Base-by-base conservation (phyloP, 1,284 basidiomycete genomes). In the Somion occarium region DNA sequence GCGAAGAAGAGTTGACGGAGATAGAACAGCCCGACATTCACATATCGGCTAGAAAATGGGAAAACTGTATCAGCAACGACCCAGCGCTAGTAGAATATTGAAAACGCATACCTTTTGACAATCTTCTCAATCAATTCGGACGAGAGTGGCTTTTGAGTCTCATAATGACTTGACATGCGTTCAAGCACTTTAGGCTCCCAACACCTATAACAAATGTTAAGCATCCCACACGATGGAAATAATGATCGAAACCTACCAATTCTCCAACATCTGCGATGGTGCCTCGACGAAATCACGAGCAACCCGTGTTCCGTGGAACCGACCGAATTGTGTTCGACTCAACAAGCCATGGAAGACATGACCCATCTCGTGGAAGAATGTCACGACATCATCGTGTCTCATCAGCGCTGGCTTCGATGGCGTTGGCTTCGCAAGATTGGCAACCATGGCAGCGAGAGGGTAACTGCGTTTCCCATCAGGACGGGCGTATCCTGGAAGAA, bases 261-360 rank as follows among this genome's bases (percentile, higher is more conserved):
- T 91, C 69, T 94, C 92, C 53, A 93, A 73, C 91, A 93, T 93
- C 69, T 93, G 90, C 18, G 83, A 87, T 0, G 90, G 91, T 0
- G 89, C 88, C 68, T 93, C 91, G 4, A 91, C 90, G 58, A 93
- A 94, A 69, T 94, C 91, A 7, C 51, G 20, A 3, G 51, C 37
- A 34, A 44, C 48, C 37, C 44, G 76, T 20, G 87, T 91, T 5
- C 90, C 89, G 58, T 91, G 88, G 80, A 93, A 93, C 22, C 84
- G 73, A 20, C 80, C 68, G 64, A 82, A 92, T 58, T 78, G 79
- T 19, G 89, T 93, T 53, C 71, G 73, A 61, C 84, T 87, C 48
- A 91, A 69, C 46, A 93, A 67, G 1, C 85, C 86, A 63, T 93
- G 91, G 78, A 92, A 92, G 12, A 90, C 88, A 59, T 93, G 91